A percentile compares a stretch with the other conserved stretches of the same genome.
Conservation (phyloP, 495 filamentous ascomycete genomes). For the Neurospora cerealis region DNA sequence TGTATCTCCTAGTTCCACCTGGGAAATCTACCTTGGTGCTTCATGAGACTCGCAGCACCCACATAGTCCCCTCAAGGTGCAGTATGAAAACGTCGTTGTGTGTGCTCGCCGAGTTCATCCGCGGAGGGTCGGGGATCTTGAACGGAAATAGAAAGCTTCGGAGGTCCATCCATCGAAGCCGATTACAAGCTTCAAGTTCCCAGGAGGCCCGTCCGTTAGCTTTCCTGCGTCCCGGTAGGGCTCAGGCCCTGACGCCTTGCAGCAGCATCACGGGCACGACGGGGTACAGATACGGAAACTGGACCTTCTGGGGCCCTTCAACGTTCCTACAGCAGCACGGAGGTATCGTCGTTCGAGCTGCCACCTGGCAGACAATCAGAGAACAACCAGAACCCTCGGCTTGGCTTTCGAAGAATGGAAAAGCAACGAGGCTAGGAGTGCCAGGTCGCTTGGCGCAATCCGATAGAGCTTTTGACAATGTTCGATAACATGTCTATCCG, state of each 20-base stretch:
- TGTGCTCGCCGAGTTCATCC: neutral
- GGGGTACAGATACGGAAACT: neutral
- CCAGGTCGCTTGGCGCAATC: neutral
- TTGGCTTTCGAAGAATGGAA: neutral
- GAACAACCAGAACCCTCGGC: neutral
- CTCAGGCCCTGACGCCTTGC: neutral
- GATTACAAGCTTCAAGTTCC: neutral
- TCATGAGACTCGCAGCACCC: neutral
- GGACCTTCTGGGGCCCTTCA: neutral
- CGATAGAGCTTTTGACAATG: neutral
- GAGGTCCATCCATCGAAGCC: neutral
- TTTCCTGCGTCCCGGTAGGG: neutral
- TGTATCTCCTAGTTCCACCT: neutral
- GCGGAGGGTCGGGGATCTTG: neutral
- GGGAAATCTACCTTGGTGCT: neutral
- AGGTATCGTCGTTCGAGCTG: neutral
- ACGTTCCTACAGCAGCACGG: neutral
- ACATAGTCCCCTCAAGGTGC: neutral
- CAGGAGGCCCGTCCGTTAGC: neutral
- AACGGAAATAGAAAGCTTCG: neutral
- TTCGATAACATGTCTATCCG: neutral
- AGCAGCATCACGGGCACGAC: neutral
- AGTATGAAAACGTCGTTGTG: neutral
- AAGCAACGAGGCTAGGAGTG: neutral
- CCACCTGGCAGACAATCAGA: neutral